These are phyloP conservation scores for Metschnikowia vanudenii DNA, from an alignment of 805 yeast species.

Conservation along the genomic window DNA sequence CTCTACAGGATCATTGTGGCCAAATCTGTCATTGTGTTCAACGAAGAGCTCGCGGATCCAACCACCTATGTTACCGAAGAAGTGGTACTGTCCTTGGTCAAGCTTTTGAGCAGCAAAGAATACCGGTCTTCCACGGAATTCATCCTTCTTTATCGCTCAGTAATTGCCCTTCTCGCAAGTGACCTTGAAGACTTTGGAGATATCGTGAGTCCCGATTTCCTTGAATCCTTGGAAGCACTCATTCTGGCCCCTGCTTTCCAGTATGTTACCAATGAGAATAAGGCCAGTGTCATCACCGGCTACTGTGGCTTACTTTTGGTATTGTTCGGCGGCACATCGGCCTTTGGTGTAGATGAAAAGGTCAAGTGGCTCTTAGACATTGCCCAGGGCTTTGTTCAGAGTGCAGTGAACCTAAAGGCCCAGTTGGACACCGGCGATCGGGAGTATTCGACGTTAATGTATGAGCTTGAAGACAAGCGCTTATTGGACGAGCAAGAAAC, in stretches of 20 bases:
- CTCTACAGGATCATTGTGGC: slow-evolving; percentile 47
- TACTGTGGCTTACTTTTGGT: slow-evolving; percentile 40
- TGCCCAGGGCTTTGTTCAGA: slow-evolving; percentile 38
- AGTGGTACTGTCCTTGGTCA: slow-evolving; percentile 33
- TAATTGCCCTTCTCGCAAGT: slow-evolving; percentile 44
- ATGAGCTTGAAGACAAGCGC: slow-evolving; percentile 36
- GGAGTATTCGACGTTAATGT: slow-evolving; percentile 40
- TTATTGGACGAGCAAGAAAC: slow-evolving; percentile 34
- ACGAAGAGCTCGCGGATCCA: slow-evolving; percentile 35
- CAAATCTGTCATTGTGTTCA: slow-evolving; percentile 37
- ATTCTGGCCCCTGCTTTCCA: slow-evolving; percentile 36
- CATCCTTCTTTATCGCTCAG: slow-evolving; percentile 39
- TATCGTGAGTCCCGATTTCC: slow-evolving; percentile 32
- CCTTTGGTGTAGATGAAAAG: slow-evolving; percentile 49
- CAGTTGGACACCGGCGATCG: slow-evolving; percentile 42
- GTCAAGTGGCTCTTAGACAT: slow-evolving; percentile 44
- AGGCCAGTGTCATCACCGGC: slow-evolving; percentile 39
- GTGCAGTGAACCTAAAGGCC: slow-evolving; percentile 29
- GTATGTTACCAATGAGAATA: slow-evolving; percentile 37
- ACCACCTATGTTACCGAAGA: slow-evolving; percentile 37
- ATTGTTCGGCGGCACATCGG: slow-evolving; percentile 48
- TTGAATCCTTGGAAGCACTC: slow-evolving; percentile 25
- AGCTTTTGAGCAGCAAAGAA: slow-evolving; percentile 31
- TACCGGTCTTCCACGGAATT: slow-evolving; percentile 42
- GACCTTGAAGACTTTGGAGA: slow-evolving; percentile 52